Base-by-base conservation (phyloP, 805 yeast species). In the Kodamaea neixiangensis region DNA sequence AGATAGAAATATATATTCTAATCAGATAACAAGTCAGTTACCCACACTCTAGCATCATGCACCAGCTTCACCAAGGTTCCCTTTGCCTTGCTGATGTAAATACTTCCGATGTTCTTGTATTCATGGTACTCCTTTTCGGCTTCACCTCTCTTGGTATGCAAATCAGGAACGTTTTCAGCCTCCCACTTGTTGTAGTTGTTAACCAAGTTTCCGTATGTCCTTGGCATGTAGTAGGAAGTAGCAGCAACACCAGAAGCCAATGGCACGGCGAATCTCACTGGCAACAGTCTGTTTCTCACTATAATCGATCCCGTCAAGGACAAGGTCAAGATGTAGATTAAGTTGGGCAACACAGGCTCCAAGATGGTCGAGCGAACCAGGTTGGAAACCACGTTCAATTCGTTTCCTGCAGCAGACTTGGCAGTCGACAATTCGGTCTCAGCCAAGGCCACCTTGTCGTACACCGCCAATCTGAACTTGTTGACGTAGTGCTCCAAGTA, bases 281-380 rank as follows among this genome's bases (percentile, higher is more conserved):
- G 50, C 7, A 82, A 62, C 1, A 77, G 58, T 56, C 79, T 72
- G 54, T 71, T 77, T 51, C 75, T 72, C 13, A 73, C 80, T 31
- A 80, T 53, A 50, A 85, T 78, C 2, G 87, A 81, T 10, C 87
- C 86, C 1, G 81, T 59, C 54, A 85, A 75, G 3, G 84, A 66
- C 5, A 78, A 71, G 0, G 87, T 82, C 37, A 84, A 65, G 5
- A 83, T 78, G 58, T 80, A 78, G 46, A 83, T 75, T 38, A 78
- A 62, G 40, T 73, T 71, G 15, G 89, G 89, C 50, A 85, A 72
- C 3, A 81, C 67, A 5, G 84, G 82, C 55, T 82, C 87, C 47
- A 65, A 71, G 15, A 81, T 71, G 25, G 74, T 48, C 5, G 68
- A 54, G 19, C 69, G 54, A 46, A 75, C 66, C 44, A 63, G 65